Evolutionary conservation across 179 eudicot species (phyloP), one percentile per base, ranked within the genome.

Genomic region (Monotropa hypopitys): DNA sequence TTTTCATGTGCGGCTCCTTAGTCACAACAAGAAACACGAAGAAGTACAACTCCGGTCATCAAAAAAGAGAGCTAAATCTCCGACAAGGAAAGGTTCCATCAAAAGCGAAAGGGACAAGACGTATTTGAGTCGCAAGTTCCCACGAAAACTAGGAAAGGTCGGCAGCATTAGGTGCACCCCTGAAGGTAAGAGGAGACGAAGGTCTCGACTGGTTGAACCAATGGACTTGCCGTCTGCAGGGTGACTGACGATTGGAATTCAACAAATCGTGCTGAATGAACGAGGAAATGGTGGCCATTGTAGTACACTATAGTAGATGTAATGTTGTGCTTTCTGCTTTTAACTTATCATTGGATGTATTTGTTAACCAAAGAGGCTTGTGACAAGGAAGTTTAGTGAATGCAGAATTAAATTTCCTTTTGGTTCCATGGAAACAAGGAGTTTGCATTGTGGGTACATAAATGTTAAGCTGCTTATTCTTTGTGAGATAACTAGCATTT

Each of bases 161-260:
- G 83, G 80, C 20, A 78, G 80, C 30, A 28, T 76, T 28, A 84
- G 84, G 73, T 83, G 88, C 80, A 87, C 91, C 8, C 95, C 99
- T 15, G 89, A 90, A 53, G 81, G 90, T 66, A 93, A 95, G 84
- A 85, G 91, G 72, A 88, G 97, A 75, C 82, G 92, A 78, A 86
- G 80, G 57, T 87, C 91, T 51, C 80, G 72, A 21, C 23, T 76
- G 63, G 81, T 81, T 33, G 88, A 87, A 76, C 85, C 89, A 13
- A 76, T 78, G 63, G 88, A 86, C 80, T 77, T 83, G 63, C 83
- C 77, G 47, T 80, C 86, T 79, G 81, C 79, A 57, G 80, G 85
- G 50, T 85, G 85, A 88, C 49, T 85, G 85, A 88, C 49, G 30
- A 21, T 73, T 42, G 57, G 32, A 45, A 51, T 67, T 56, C 74